A percentile compares a stretch with the other conserved stretches of the same genome.
phyloP scores from a whole-genome alignment of 139 green algal species.

The Deuterostichococcus epilithicus region DNA sequence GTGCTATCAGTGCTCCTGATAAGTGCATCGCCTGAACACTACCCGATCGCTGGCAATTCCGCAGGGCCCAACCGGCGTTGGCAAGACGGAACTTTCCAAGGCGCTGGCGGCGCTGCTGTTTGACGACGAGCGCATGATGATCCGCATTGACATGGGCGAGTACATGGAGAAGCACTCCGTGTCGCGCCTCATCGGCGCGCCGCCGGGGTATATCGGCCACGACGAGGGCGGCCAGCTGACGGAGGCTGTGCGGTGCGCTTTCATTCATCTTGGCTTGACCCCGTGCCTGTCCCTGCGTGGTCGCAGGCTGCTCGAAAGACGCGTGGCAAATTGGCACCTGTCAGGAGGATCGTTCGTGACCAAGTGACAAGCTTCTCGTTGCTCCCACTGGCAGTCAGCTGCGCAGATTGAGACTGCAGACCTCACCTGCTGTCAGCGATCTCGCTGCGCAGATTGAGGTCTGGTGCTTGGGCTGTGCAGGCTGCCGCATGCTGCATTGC shows the following conservation, averaged over 20 bases:
- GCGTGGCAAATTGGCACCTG: too few relatives aligned
- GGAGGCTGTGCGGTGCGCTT: conserved; percentile 60
- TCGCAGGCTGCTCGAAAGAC: too few relatives aligned
- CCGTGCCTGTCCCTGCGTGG: background rate
- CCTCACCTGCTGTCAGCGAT: too few relatives aligned
- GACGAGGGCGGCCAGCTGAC: conserved; percentile 82
- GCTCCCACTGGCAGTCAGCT: too few relatives aligned
- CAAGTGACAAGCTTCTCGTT: too few relatives aligned
- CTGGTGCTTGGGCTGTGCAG: too few relatives aligned
- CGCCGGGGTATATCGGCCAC: conserved; percentile 78
- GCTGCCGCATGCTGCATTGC: too few relatives aligned
- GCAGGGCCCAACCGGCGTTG: conserved; percentile 50
- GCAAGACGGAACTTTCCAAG: conserved; percentile 88
- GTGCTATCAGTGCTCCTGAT: background rate
- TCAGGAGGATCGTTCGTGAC: too few relatives aligned
- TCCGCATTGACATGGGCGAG: conserved; percentile 77
- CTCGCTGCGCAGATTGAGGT: too few relatives aligned
- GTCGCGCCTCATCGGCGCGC: conserved; percentile 69
- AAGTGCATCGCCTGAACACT: too few relatives aligned
- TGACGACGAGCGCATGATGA: conserved; percentile 79
- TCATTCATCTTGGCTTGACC: background rate
- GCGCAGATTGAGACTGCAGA: too few relatives aligned
- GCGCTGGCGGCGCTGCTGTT: conserved; percentile 81
- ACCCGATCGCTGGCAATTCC: too few relatives aligned
- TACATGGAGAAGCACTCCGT: conserved; percentile 78